Conservation (phyloP, 441 rosid species). For the Populus hybrid region DNA sequence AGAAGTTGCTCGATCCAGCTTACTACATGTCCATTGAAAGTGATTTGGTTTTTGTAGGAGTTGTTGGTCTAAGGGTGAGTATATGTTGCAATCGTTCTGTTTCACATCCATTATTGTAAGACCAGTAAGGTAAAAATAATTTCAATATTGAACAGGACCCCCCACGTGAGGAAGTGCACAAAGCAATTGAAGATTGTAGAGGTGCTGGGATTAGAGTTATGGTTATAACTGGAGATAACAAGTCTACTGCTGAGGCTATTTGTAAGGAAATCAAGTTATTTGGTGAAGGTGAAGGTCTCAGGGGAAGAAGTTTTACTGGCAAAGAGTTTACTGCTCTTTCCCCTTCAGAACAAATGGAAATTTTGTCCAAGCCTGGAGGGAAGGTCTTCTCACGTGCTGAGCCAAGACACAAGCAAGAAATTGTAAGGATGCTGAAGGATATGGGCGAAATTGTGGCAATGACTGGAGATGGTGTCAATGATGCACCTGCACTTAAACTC, state of each 20-base stretch:
- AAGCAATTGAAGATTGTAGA: slow-evolving; percentile 75
- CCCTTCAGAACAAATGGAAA: slow-evolving; percentile 39
- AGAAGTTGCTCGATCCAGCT: slow-evolving; percentile 77
- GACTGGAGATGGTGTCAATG: slow-evolving; percentile 97
- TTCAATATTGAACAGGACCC: slow-evolving; percentile 52
- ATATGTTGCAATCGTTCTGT: not conserved
- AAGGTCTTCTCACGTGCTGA: slow-evolving; percentile 89
- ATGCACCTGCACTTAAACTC: slow-evolving; percentile 90
- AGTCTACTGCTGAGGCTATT: slow-evolving; percentile 89
- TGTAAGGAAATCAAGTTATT: slow-evolving; percentile 68
- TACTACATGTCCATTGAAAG: slow-evolving; percentile 65
- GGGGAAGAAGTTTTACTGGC: slow-evolving; percentile 62
- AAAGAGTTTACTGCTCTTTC: slow-evolving; percentile 74
- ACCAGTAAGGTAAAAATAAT: not conserved
- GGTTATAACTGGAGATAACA: slow-evolving; percentile 94
- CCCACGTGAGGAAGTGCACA: slow-evolving; percentile 78
- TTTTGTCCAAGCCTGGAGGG: slow-evolving; percentile 65
- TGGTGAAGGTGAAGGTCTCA: slow-evolving; percentile 48
- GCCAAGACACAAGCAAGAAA: slow-evolving; percentile 87
- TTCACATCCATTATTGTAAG: not conserved
- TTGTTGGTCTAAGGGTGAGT: slow-evolving; percentile 78
- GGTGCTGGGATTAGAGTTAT: slow-evolving; percentile 81
- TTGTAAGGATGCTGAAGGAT: slow-evolving; percentile 77
- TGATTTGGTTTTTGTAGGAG: slow-evolving; percentile 64
- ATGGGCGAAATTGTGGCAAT: slow-evolving; percentile 89